Evolutionary conservation across 148 eudicot genomes (phyloP).

Genomic region (Cornus kousa): DNA sequence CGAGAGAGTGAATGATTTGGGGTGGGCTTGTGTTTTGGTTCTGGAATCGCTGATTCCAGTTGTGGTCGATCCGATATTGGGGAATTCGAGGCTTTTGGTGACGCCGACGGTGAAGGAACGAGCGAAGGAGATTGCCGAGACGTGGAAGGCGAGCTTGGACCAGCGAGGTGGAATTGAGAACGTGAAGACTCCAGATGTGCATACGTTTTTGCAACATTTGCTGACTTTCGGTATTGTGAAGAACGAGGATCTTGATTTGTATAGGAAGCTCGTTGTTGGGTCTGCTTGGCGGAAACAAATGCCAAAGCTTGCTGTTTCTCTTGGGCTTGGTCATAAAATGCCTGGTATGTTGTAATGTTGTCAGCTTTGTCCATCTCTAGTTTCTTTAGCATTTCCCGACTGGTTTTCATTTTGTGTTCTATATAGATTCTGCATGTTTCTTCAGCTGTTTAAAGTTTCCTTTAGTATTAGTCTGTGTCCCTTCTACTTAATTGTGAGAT

Average conservation of each 20-base stretch:
- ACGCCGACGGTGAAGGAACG: slow-evolving; percentile 63
- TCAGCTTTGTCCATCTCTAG: not conserved
- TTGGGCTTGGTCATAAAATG: slow-evolving; percentile 85
- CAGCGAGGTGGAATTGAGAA: slow-evolving; percentile 92
- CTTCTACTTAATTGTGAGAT: too few species aligned
- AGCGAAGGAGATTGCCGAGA: slow-evolving; percentile 83
- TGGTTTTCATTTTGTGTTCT: not conserved
- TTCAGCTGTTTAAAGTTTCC: slow-evolving; percentile 2
- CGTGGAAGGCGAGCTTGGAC: slow-evolving; percentile 89
- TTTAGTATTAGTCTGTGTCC: too few species aligned
- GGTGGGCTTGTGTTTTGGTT: slow-evolving; percentile 94
- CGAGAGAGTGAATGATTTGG: slow-evolving; percentile 65
- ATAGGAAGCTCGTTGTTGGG: slow-evolving; percentile 85
- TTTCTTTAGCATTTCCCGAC: not conserved
- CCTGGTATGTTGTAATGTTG: slow-evolving; percentile 54
- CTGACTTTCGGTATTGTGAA: slow-evolving; percentile 92
- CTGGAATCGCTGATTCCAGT: slow-evolving; percentile 75
- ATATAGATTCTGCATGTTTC: not conserved
- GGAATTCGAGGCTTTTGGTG: slow-evolving; percentile 76
- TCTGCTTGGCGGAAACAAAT: slow-evolving; percentile 99
- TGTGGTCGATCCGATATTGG: slow-evolving; percentile 75
- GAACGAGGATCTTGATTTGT: slow-evolving; percentile 73
- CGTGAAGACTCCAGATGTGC: slow-evolving; percentile 93
- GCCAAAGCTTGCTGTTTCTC: slow-evolving; percentile 97
- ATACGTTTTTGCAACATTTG: slow-evolving; percentile 89